These are phyloP conservation scores for Phenoliferia sp. DNA, from an alignment of 1,284 basidiomycete species.

Conservation along the genomic window DNA sequence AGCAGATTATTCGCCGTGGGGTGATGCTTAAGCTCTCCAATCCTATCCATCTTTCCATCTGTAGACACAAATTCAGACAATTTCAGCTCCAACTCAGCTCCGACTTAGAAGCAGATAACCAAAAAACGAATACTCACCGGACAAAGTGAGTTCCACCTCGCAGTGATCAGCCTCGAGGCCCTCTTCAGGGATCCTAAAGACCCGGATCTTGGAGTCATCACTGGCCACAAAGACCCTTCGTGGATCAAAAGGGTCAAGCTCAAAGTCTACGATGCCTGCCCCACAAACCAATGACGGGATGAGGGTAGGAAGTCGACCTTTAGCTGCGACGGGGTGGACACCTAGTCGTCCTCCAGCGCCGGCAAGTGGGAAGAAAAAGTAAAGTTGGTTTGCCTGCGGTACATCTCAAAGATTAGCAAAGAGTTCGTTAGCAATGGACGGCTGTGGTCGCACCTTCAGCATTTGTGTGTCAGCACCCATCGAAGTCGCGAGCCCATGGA, in stretches of 20 bases:
- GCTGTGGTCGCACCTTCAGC: constrained; percentile 22
- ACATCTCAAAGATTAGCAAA: not conserved
- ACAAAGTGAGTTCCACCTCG: constrained; percentile 2
- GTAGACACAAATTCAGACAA: too few relatives aligned
- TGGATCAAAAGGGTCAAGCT: constrained; percentile 40
- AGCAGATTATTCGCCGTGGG: constrained; percentile 45
- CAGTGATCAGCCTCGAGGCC: constrained; percentile 23
- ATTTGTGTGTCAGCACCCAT: constrained; percentile 44
- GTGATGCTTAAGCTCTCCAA: constrained; percentile 44
- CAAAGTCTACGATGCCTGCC: constrained; percentile 44
- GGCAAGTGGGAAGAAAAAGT: constrained; percentile 46
- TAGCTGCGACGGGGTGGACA: constrained; percentile 42
- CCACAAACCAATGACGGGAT: constrained; percentile 39
- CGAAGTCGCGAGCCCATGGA: constrained; percentile 42
- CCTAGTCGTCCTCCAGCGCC: constrained; percentile 48
- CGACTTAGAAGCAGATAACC: not conserved
- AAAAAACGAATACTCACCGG: constrained; percentile 3
- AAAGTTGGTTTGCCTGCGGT: constrained; percentile 37
- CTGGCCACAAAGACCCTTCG: constrained; percentile 43
- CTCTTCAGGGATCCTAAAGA: constrained; percentile 40
- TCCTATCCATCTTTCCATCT: constrained; percentile 44
- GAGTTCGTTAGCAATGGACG: not conserved
- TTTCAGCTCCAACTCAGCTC: constrained; percentile 28
- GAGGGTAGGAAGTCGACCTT: constrained; percentile 41
- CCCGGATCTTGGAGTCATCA: constrained; percentile 44